Evolutionary conservation across 2,329 filamentous ascomycete genomes (phyloP).

Genomic region (Aspergillaceae sp.): DNA sequence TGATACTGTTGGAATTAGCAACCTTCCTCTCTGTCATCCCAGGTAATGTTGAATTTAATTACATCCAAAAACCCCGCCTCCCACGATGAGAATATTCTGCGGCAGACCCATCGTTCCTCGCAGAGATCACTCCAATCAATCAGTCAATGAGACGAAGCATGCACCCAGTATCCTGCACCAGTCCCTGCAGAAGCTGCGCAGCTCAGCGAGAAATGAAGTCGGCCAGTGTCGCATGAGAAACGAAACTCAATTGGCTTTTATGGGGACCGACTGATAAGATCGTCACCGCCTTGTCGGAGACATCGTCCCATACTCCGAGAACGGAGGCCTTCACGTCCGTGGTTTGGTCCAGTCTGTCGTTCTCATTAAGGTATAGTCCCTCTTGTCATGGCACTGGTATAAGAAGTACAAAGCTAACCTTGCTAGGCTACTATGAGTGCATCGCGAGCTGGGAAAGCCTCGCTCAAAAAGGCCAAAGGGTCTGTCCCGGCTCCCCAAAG

Average conservation of each 20-base stretch:
- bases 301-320: neutral
- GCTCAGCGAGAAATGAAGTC: no score
- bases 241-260: neutral
- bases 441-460: slow-evolving; percentile 13
- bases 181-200: neutral
- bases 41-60: slow-evolving; percentile 3
- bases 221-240: no score
- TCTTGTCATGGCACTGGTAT: no score
- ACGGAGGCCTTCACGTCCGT: no score
- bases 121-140: no score
- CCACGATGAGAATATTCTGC: slow-evolving; percentile 32
- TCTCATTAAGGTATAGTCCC: no score
- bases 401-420: neutral
- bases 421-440: slow-evolving; percentile 15
- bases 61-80: slow-evolving; percentile 38
- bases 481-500: slow-evolving; percentile 12
- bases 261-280: neutral
- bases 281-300: neutral
- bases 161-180: neutral
- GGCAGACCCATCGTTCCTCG: slow-evolving; percentile 23
- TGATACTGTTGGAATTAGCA: slow-evolving; percentile 36
- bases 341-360: no score
- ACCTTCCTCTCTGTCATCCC: neutral
- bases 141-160: no score
- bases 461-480: slow-evolving; percentile 16